Percentiles rank a stretch among this genome's conserved stretches.
Conservation (phyloP, 495 filamentous ascomycete genomes). For the Oidiodendron maius region DNA sequence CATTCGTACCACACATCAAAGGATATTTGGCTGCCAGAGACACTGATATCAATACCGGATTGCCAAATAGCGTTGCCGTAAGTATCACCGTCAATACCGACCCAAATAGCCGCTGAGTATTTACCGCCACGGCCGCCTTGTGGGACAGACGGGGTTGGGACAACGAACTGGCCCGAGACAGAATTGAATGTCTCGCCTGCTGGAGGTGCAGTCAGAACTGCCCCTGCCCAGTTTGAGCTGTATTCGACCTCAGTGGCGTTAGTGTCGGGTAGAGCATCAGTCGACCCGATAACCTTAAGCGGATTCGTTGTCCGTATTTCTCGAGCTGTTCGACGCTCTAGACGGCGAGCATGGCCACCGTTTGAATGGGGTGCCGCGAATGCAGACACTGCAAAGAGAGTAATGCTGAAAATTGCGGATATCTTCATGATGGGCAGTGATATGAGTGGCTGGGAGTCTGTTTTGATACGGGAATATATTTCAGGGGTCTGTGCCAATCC, state of each 20-base stretch:
- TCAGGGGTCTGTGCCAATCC: too few species aligned
- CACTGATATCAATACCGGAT: conserved; percentile 54
- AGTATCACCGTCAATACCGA: conserved; percentile 55
- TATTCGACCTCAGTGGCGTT: conserved; percentile 25
- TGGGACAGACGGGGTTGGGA: conserved; percentile 41
- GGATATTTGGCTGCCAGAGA: conserved; percentile 23
- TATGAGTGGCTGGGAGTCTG: not conserved
- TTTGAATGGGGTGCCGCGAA: not conserved
- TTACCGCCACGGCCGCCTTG: conserved; percentile 29
- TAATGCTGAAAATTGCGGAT: not conserved
- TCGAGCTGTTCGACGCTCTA: not conserved
- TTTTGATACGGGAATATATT: too few species aligned
- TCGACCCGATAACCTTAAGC: not conserved
- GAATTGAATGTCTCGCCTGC: conserved; percentile 39
- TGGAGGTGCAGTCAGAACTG: conserved; percentile 27
- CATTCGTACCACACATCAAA: conserved; percentile 63
- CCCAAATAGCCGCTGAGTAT: conserved; percentile 54
- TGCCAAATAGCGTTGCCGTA: conserved; percentile 51
- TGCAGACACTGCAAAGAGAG: not conserved
- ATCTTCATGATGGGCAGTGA: conserved; percentile 6
- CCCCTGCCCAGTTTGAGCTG: conserved; percentile 56
- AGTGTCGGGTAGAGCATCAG: not conserved
- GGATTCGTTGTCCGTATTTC: not conserved
- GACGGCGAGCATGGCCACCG: not conserved
- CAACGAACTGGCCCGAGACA: conserved; percentile 48